These are phyloP conservation scores for Paramarasmius palmivorus DNA, from an alignment of 1,284 basidiomycete genomes.

Conservation along the genomic window DNA sequence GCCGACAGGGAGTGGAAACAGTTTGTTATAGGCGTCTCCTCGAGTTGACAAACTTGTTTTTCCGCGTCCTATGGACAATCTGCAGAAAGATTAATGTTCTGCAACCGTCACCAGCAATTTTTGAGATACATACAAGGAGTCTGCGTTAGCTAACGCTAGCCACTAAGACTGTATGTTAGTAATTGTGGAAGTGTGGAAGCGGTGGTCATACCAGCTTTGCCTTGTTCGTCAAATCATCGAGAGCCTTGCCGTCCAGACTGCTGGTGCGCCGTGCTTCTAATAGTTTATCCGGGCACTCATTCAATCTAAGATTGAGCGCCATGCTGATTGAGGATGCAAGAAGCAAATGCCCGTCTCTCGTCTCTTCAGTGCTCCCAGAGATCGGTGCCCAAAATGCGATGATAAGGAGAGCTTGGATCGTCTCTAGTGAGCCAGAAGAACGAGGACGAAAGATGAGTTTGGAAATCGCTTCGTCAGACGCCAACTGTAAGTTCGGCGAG, in stretches of 20 bases:
- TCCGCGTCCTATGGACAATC: conserved; percentile 5
- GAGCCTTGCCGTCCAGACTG: not conserved
- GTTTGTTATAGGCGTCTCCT: not conserved
- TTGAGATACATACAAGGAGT: conserved; percentile 8
- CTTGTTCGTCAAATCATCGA: not conserved
- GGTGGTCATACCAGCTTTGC: conserved; percentile 4
- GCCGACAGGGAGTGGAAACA: conserved; percentile 1
- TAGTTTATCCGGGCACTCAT: conserved; percentile 5
- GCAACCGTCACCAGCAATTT: not conserved
- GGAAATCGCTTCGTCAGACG: conserved; percentile 11
- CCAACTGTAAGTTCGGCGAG: conserved; percentile 7
- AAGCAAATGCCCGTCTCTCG: conserved; percentile 11
- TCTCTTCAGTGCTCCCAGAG: not conserved
- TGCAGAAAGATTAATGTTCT: not conserved
- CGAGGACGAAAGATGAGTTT: conserved; percentile 10
- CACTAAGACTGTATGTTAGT: conserved; percentile 1
- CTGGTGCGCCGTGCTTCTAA: not conserved
- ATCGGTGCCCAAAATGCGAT: conserved; percentile 13
- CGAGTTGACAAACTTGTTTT: not conserved
- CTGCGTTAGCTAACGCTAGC: conserved; percentile 6
- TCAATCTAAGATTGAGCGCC: conserved; percentile 6
- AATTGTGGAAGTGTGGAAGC: not conserved
- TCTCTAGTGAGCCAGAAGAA: conserved; percentile 8
- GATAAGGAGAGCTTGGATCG: conserved; percentile 14
- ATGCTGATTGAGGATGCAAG: conserved; percentile 9